phyloP scores from a whole-genome alignment of 768 basidiomycete genomes.

The Suillus subaureus region DNA sequence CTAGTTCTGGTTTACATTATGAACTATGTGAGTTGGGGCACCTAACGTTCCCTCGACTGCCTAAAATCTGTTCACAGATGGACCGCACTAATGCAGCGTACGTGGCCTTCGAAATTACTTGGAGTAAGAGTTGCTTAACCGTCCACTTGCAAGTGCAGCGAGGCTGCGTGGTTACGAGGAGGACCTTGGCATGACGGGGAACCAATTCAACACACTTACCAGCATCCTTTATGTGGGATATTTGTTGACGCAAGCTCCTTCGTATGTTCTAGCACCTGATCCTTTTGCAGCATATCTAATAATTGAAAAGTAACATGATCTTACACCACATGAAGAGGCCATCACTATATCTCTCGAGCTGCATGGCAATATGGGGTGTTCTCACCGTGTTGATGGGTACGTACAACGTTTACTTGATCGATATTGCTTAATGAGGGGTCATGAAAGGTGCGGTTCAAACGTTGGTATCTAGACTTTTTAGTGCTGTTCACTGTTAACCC shows the following conservation, averaged over 20 bases:
- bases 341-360: slow-evolving; percentile 62
- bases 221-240: slow-evolving; percentile 72
- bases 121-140: background rate
- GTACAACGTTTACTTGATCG: slow-evolving; percentile 8
- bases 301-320: slow-evolving; percentile 62
- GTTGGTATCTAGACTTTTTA: slow-evolving; percentile 1
- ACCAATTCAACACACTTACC: slow-evolving; percentile 66
- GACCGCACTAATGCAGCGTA: slow-evolving; percentile 71
- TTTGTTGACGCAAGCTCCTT: slow-evolving; percentile 74
- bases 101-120: slow-evolving; percentile 16
- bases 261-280: slow-evolving; percentile 41
- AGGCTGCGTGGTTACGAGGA: slow-evolving; percentile 68
- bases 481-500: background rate
- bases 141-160: slow-evolving; percentile 52
- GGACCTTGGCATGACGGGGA: slow-evolving; percentile 61
- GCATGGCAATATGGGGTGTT: slow-evolving; percentile 75
- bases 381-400: slow-evolving; percentile 56
- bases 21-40: slow-evolving; percentile 41
- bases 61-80: slow-evolving; percentile 39
- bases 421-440: slow-evolving; percentile 1
- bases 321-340: slow-evolving; percentile 65
- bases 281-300: background rate
- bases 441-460: slow-evolving; percentile 38
- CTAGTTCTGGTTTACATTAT: slow-evolving; percentile 48
- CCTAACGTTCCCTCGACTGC: background rate